Evolutionary conservation across 257 asterid species (phyloP).

Genomic region (Agastache rugosa): DNA sequence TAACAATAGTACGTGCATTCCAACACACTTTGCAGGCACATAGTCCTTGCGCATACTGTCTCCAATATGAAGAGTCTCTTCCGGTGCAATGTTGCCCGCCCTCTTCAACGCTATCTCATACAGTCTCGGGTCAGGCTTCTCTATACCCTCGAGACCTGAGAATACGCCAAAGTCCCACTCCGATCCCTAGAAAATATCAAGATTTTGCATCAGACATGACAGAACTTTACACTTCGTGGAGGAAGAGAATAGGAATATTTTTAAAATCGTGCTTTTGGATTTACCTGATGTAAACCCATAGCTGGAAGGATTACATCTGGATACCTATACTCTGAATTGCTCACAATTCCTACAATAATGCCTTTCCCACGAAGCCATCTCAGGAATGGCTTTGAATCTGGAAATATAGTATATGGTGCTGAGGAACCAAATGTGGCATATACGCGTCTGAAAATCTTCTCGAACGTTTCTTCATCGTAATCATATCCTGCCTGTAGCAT

Average conservation of each 20-base stretch:
- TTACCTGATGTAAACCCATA: conserved; percentile 80
- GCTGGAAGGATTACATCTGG: conserved; percentile 94
- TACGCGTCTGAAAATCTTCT: conserved; percentile 82
- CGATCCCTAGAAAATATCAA: conserved; percentile 65
- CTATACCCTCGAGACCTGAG: conserved; percentile 94
- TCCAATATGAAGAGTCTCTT: conserved; percentile 85
- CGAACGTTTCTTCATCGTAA: conserved; percentile 91
- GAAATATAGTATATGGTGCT: conserved; percentile 82
- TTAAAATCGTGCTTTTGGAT: not conserved
- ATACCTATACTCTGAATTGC: conserved; percentile 95
- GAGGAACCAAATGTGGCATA: conserved; percentile 93
- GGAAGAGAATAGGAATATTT: not conserved
- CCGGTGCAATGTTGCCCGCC: conserved; percentile 85
- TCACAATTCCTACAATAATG: conserved; percentile 74
- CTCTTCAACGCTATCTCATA: conserved; percentile 82
- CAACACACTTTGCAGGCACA: conserved; percentile 74
- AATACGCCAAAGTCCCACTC: conserved; percentile 99
- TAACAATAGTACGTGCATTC: conserved; percentile 81
- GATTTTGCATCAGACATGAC: not conserved
- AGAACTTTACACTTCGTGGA: not conserved
- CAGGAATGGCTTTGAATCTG: conserved; percentile 84
- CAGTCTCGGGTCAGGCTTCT: conserved; percentile 85
- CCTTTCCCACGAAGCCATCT: conserved; percentile 80
- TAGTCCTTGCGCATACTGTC: conserved; percentile 92
- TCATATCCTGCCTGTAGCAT: conserved; percentile 91